Evolutionary conservation across 148 eudicot genomes (phyloP).

Genomic region (Dianthus caryophyllus): DNA sequence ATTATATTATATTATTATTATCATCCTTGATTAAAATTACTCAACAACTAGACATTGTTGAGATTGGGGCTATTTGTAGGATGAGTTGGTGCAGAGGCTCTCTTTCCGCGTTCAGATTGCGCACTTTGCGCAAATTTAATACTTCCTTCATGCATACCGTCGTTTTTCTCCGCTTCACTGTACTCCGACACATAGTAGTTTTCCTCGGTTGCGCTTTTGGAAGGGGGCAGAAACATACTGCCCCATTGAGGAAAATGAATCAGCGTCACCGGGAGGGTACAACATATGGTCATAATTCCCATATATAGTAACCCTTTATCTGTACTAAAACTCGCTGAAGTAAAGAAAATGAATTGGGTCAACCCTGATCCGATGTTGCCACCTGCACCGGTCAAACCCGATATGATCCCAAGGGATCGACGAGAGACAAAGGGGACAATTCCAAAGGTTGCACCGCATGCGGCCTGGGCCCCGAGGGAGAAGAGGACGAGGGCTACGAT

Average conservation of each 20-base stretch:
- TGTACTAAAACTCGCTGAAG: conserved; percentile 15
- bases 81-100: conserved; percentile 19
- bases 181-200: conserved; percentile 41
- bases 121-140: conserved; percentile 45
- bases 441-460: conserved; percentile 54
- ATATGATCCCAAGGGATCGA: conserved; percentile 42
- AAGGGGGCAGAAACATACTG: conserved; percentile 38
- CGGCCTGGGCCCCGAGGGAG: conserved; percentile 50
- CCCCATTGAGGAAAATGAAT: conserved; percentile 67
- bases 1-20: too few species aligned
- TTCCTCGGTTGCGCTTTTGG: conserved; percentile 30
- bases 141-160: conserved; percentile 52
- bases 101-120: conserved; percentile 34
- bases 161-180: conserved; percentile 34
- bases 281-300: conserved; percentile 45
- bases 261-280: conserved; percentile 41
- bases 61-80: background rate
- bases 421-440: conserved; percentile 56
- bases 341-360: conserved; percentile 49
- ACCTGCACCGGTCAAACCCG: conserved; percentile 50
- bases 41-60: conserved; percentile 1
- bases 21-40: too few species aligned
- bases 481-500: conserved; percentile 35
- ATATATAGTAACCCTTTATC: conserved; percentile 35
- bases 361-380: conserved; percentile 50